A percentile compares a stretch with the other conserved stretches of the same genome.
Evolutionary conservation across 2,329 filamentous ascomycete species (phyloP).

Genomic region (Didymella pinodella): DNA sequence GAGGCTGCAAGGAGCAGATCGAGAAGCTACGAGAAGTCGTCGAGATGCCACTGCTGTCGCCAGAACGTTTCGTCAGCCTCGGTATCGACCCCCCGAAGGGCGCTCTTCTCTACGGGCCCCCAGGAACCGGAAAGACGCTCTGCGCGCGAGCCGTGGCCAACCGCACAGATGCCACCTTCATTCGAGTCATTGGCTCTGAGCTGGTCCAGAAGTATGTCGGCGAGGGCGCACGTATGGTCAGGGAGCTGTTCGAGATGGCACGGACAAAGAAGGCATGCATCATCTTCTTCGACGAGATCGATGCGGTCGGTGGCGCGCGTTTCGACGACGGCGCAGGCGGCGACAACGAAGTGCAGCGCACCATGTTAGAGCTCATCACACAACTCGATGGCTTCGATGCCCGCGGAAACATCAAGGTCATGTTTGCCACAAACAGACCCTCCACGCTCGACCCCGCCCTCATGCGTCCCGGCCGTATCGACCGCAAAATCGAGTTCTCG

Average conservation of each 20-base stretch:
- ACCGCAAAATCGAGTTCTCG: constrained; percentile 98
- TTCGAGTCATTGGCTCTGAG: constrained; percentile 97
- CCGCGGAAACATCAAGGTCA: constrained; percentile 98
- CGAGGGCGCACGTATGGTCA: constrained; percentile 97
- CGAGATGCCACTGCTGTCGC: constrained; percentile 95
- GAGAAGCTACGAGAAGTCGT: constrained; percentile 99
- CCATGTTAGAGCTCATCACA: constrained; percentile 97
- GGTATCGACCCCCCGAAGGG: constrained; percentile 99
- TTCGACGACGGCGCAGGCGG: constrained; percentile 97
- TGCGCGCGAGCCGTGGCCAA: constrained; percentile 98
- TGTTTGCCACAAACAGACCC: constrained; percentile 98
- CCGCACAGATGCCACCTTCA: constrained; percentile 97
- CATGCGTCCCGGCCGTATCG: constrained; percentile 96
- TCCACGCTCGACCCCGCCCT: constrained; percentile 95
- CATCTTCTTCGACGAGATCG: constrained; percentile 99
- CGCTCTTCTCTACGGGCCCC: constrained; percentile 93
- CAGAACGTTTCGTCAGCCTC: constrained; percentile 97
- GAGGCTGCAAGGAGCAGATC: constrained; percentile 99
- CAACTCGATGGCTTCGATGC: constrained; percentile 97
- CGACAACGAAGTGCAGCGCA: constrained; percentile 97
- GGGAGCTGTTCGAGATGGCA: constrained; percentile 99
- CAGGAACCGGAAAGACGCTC: constrained; percentile 98
- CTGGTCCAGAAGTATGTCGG: constrained; percentile 99
- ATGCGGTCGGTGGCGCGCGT: constrained; percentile 92
- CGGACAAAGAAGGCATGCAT: constrained; percentile 99